Conservation (phyloP, 306 rosid species). For the Canavalia gladiata region DNA sequence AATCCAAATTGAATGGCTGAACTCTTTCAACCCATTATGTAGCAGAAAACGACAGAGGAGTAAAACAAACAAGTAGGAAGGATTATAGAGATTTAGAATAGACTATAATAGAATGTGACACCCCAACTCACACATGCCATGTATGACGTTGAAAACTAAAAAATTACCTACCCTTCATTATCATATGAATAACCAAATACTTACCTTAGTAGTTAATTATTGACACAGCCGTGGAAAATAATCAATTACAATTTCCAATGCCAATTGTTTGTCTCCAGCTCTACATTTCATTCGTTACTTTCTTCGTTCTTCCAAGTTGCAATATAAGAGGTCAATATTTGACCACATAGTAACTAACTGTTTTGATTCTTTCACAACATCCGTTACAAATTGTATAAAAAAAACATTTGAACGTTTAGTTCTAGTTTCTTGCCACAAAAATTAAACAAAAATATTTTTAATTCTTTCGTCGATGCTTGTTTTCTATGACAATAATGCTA, state of each 20-base stretch:
- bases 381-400: too few relatives aligned
- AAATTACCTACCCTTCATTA: slow-evolving; percentile 15
- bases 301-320: slow-evolving; percentile 33
- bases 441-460: background rate
- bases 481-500: slow-evolving; percentile 20
- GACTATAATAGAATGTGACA: slow-evolving; percentile 42
- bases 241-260: slow-evolving; percentile 39
- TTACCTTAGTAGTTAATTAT: slow-evolving; percentile 18
- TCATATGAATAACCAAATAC: slow-evolving; percentile 26
- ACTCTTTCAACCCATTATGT: slow-evolving; percentile 33
- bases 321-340: slow-evolving; percentile 30
- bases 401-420: background rate
- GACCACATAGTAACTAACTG: background rate
- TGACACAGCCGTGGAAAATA: background rate
- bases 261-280: slow-evolving; percentile 36
- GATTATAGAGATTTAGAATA: slow-evolving; percentile 39
- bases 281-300: slow-evolving; percentile 22
- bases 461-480: background rate
- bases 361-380: too few relatives aligned
- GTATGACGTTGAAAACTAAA: slow-evolving; percentile 33
- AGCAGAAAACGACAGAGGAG: slow-evolving; percentile 37
- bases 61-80: slow-evolving; percentile 42
- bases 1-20: slow-evolving; percentile 36
- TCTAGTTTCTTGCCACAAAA: background rate
- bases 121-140: slow-evolving; percentile 39